A percentile compares a stretch with the other conserved stretches of the same genome.
phyloP scores from a whole-genome alignment of 371 early-diverging fungal species.

The Mucor lusitanicus region DNA sequence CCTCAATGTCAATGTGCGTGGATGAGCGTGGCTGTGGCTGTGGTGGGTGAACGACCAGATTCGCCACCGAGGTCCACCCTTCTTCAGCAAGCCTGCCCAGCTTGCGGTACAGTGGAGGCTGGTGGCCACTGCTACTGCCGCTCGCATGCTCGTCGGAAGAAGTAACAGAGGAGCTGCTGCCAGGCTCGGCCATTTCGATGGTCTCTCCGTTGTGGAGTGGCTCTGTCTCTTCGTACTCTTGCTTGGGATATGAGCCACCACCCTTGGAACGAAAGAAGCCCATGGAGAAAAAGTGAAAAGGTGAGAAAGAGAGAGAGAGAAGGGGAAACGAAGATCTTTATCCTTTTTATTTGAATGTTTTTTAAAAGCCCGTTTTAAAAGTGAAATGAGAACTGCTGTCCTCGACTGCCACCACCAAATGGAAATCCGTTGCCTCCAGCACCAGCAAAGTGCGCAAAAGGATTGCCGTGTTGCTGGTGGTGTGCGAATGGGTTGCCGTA shows the following conservation, averaged over 20 bases:
- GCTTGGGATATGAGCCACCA: neutral
- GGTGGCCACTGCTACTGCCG: neutral
- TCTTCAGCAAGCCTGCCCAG: conserved; percentile 23
- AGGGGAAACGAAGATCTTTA: neutral
- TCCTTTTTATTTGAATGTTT: neutral
- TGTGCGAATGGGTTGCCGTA: conserved; percentile 52
- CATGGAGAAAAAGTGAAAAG: conserved; percentile 6
- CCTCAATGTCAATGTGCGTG: conserved; percentile 17
- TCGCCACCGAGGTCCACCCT: conserved; percentile 29
- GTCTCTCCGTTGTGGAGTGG: conserved; percentile 28
- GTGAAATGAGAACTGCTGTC: conserved; percentile 28
- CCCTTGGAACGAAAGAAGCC: conserved; percentile 20
- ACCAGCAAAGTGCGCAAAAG: conserved; percentile 61
- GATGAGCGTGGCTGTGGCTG: conserved; percentile 5
- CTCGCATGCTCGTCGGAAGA: neutral
- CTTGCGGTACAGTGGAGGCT: conserved; percentile 16
- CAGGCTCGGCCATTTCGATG: conserved; percentile 25
- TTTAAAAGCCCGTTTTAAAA: conserved; percentile 12
- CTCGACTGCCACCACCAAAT: conserved; percentile 55
- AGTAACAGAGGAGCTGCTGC: neutral
- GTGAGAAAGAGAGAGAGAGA: neutral
- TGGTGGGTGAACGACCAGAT: conserved; percentile 12
- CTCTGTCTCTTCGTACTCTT: conserved; percentile 23
- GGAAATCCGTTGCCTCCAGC: conserved; percentile 56
- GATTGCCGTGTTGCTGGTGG: conserved; percentile 45